phyloP scores from a whole-genome alignment of 257 asterid species.

The Jasminum sambac region DNA sequence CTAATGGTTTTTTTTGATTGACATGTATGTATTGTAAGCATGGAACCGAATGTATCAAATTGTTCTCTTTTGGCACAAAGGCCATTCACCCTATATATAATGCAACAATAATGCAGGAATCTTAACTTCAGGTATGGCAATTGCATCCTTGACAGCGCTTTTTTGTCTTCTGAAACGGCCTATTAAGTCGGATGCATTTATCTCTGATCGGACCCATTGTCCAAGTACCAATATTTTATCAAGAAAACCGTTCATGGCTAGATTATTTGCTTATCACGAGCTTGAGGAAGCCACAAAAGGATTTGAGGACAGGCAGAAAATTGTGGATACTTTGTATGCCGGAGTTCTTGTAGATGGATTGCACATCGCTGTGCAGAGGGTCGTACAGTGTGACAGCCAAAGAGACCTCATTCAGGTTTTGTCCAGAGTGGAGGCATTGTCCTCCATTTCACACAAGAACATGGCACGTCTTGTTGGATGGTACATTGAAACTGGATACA shows the following conservation, averaged over 20 bases:
- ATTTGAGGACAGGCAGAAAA: conserved; percentile 44
- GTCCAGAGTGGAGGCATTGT: conserved; percentile 45
- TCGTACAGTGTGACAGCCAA: conserved; percentile 42
- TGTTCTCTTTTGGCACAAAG: neutral
- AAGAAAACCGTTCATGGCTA: conserved; percentile 33
- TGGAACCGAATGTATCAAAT: neutral
- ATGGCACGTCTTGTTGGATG: conserved; percentile 60
- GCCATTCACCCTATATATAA: neutral
- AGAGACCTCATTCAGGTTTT: conserved; percentile 36
- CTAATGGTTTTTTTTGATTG: no score
- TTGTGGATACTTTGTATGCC: conserved; percentile 41
- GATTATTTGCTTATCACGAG: conserved; percentile 52
- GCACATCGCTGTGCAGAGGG: conserved; percentile 47
- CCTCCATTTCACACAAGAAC: conserved; percentile 50
- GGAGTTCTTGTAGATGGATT: conserved; percentile 48
- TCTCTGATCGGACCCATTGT: conserved; percentile 31
- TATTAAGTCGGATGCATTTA: conserved; percentile 35
- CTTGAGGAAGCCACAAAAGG: conserved; percentile 70
- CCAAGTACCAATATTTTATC: conserved; percentile 27
- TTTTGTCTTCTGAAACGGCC: conserved; percentile 45
- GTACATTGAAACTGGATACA: conserved; percentile 45
- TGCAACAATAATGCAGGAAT: conserved; percentile 57
- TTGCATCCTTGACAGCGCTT: conserved; percentile 45
- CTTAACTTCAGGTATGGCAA: conserved; percentile 43
- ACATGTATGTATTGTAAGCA: neutral